These are phyloP conservation scores for Nigrospora oryzae DNA, from an alignment of 2,329 filamentous ascomycete genomes.

Conservation along the genomic window DNA sequence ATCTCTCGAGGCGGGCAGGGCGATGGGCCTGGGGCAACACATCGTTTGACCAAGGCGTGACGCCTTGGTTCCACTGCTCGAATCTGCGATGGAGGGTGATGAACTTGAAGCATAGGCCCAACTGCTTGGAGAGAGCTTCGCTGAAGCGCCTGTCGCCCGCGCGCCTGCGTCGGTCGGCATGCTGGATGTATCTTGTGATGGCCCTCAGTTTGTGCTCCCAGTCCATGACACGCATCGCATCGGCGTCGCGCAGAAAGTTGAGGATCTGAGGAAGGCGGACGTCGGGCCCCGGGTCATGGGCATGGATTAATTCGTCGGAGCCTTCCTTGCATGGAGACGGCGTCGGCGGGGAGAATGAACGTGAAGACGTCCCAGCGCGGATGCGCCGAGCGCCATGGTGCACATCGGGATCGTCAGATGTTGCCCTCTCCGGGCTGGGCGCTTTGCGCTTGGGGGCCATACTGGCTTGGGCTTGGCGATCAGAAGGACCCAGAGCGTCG, in stretches of 20 bases:
- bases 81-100: constrained; percentile 11
- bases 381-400: not conserved
- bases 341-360: not conserved
- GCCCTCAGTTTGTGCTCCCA: constrained; percentile 11
- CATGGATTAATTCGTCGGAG: not conserved
- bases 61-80: constrained; percentile 6
- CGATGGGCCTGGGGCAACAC: constrained; percentile 6
- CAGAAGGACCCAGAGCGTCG: not conserved
- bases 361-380: not conserved
- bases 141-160: constrained; percentile 13
- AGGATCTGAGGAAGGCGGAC: constrained; percentile 23
- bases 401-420: not conserved
- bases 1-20: constrained; percentile 14
- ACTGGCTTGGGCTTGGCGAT: not conserved
- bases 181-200: constrained; percentile 28
- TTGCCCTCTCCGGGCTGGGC: not conserved
- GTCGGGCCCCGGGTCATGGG: constrained; percentile 15
- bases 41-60: constrained; percentile 13
- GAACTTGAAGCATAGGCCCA: constrained; percentile 14
- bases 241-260: constrained; percentile 41
- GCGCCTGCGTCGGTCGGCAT: constrained; percentile 13
- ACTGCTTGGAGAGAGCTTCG: constrained; percentile 5
- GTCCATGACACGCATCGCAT: constrained; percentile 29
- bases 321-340: not conserved
- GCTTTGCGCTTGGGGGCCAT: constrained; percentile 2